Percentiles rank a stretch among this genome's conserved stretches.
Evolutionary conservation across 768 basidiomycete species (phyloP).

Genomic region (Tulasnella sp.): DNA sequence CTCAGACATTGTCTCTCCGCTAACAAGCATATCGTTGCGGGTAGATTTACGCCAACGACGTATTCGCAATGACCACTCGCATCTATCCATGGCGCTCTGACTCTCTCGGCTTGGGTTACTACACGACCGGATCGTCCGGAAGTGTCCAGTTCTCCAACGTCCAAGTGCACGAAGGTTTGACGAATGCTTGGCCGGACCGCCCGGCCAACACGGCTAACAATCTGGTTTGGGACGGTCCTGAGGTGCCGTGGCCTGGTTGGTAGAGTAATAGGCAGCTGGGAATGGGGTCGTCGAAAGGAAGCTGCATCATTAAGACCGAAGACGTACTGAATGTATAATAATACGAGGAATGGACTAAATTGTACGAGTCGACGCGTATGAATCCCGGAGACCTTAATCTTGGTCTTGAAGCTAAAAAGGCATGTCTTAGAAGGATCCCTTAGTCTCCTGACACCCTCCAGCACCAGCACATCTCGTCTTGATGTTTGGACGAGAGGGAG

Average conservation of each 20-base stretch:
- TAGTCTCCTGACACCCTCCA: too few relatives aligned
- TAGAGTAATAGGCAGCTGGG: not conserved
- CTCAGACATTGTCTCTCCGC: too few relatives aligned
- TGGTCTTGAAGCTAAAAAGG: too few relatives aligned
- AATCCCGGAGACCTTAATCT: too few relatives aligned
- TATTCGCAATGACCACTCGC: not conserved
- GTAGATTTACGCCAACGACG: conserved; percentile 1
- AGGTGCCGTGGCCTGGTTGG: conserved; percentile 7
- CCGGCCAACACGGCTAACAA: not conserved
- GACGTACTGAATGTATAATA: too few relatives aligned
- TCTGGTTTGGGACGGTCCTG: not conserved
- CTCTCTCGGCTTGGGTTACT: not conserved
- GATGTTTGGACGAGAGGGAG: too few relatives aligned
- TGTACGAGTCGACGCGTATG: too few relatives aligned
- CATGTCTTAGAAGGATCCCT: too few relatives aligned
- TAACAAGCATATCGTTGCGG: too few relatives aligned
- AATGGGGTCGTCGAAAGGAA: too few relatives aligned
- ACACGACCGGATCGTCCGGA: not conserved
- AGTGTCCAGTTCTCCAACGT: not conserved
- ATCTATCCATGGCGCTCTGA: not conserved
- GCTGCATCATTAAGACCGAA: not conserved
- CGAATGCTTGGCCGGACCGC: not conserved
- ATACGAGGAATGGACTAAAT: too few relatives aligned
- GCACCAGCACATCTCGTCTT: too few relatives aligned
- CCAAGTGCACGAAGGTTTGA: not conserved